These are phyloP conservation scores for Sequoia sempervirens DNA, from an alignment of 75 land plant genomes.

Conservation along the genomic window DNA sequence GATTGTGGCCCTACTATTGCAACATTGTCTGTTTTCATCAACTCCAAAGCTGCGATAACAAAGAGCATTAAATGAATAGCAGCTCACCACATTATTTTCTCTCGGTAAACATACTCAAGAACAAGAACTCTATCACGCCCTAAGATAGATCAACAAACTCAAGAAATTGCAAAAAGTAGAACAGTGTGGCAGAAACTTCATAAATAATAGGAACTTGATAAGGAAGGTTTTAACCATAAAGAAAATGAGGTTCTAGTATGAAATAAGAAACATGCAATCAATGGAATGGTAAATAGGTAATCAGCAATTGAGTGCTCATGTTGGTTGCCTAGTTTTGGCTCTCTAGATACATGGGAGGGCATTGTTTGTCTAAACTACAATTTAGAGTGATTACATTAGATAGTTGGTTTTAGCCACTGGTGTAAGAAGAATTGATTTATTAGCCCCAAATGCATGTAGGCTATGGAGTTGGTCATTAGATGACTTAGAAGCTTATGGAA, in stretches of 20 bases:
- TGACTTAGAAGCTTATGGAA: too few species aligned
- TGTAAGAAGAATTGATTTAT: too few species aligned
- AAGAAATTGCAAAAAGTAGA: background rate
- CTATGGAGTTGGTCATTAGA: too few species aligned
- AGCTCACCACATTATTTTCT: background rate
- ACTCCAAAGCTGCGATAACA: constrained; percentile 18
- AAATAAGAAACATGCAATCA: background rate
- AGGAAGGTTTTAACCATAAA: background rate
- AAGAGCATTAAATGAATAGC: background rate
- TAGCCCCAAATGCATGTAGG: too few species aligned
- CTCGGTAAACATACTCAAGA: background rate
- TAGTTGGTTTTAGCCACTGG: too few species aligned
- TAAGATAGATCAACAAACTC: background rate
- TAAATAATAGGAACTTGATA: background rate
- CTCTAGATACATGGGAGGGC: too few species aligned
- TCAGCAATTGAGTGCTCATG: too few species aligned
- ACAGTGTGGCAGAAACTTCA: background rate
- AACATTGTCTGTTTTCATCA: constrained; percentile 14
- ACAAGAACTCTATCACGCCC: background rate
- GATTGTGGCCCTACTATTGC: constrained; percentile 25
- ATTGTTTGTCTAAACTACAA: too few species aligned
- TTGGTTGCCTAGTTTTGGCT: too few species aligned
- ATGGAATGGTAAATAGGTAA: background rate
- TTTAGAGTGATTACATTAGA: too few species aligned
- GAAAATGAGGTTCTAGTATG: background rate